These are phyloP conservation scores for Pseudogymnoascus sp. DNA, from an alignment of 2,329 filamentous ascomycete genomes.

Conservation along the genomic window DNA sequence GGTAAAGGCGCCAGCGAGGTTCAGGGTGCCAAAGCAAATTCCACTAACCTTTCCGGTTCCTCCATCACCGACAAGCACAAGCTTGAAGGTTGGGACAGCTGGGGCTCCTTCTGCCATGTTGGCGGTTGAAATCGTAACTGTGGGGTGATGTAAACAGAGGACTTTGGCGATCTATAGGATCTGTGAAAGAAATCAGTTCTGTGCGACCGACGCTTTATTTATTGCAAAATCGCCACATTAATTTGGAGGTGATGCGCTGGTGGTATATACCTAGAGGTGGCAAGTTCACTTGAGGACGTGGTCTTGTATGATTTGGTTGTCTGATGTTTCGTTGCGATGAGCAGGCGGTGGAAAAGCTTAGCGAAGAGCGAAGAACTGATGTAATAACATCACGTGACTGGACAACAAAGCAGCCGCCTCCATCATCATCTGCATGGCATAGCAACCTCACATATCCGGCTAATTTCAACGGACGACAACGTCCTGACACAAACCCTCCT, in stretches of 20 bases:
- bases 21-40: background rate
- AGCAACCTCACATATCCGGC: background rate
- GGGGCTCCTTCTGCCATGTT: conserved; percentile 56
- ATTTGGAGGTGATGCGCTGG: background rate
- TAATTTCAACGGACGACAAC: background rate
- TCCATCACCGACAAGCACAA: conserved; percentile 98
- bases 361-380: conserved; percentile 9
- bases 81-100: conserved; percentile 84
- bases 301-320: conserved; percentile 26
- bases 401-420: background rate
- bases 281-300: conserved; percentile 24
- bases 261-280: background rate
- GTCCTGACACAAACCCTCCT: background rate
- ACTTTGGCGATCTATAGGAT: conserved; percentile 2
- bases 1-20: background rate
- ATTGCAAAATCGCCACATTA: background rate
- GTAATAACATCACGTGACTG: conserved; percentile 6
- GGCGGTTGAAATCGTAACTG: conserved; percentile 11
- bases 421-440: background rate
- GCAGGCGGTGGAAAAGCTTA: conserved; percentile 10
- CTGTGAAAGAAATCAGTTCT: background rate
- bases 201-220: background rate
- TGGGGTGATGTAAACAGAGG: conserved; percentile 22
- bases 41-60: conserved; percentile 93
- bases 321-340: conserved; percentile 25